Base-by-base conservation (phyloP, 345 rosid genomes). In the Erucastrum elatum region DNA sequence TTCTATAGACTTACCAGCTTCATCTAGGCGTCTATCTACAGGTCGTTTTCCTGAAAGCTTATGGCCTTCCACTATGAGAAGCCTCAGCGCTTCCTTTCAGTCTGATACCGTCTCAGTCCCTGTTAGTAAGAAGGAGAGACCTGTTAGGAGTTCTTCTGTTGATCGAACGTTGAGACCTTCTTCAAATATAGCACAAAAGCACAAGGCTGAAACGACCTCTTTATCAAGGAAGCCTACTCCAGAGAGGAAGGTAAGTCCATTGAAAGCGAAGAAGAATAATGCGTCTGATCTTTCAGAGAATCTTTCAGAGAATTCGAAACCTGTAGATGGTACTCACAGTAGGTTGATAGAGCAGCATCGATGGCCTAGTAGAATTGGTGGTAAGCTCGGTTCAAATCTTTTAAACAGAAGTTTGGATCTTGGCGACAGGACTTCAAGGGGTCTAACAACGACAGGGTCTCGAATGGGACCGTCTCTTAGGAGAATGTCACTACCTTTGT, bases 61-160 rank as follows among this genome's bases (percentile, higher is more conserved):
- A 84, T 95, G 99, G 99, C 99, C 99, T 77, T 95, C 99, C 66
- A 95, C 99, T 6, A 95, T 95, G 98, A 87, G 99, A 84, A 95
- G 97, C 84, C 96, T 93, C 72, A 95, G 87, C 64, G 98, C 87
- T 75, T 90, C 99, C 8, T 91, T 95, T 86, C 99, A 95, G 87
- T 91, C 94, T 0, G 99, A 91, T 87, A 72, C 81, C 15, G 87
- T 88, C 83, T 93, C 98, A 5, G 82, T 91, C 86, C 94, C 96
- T 37, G 84, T 87, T 59, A 88, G 90, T 67, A 93, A 89, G 87
- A 93, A 87, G 87, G 98, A 89, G 86, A 93, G 85, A 86, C 86
- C 91, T 8, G 86, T 78, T 68, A 82, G 79, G 71, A 83, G 76
- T 78, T 81, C 83, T 72, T 79, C 87, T 64, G 79, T 66, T n/a